Evolutionary conservation across 1,139 yeast genomes (phyloP), one percentile per base, ranked within the genome.

Genomic region (Candida smagusa): DNA sequence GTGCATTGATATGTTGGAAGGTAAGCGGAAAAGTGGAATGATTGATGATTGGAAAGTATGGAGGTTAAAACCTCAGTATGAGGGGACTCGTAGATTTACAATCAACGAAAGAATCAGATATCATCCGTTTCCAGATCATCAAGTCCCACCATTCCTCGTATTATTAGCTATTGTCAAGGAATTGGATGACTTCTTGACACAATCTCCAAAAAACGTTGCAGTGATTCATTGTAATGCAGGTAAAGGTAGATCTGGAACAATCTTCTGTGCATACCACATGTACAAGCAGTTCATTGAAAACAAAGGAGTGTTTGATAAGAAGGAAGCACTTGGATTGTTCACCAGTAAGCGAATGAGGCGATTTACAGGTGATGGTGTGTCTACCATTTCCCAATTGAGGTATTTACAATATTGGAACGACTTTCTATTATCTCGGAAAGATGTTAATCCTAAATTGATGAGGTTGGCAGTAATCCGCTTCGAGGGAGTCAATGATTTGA

Each of bases 181-280:
- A 1, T 72, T 90, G 7, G 62, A 70, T 34, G 46, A 49, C 1
- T 82, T 59, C 45, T 52, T 84, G 24, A 25, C 32, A 1, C 22
- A 43, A 2, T 47, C 49, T 4, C 53, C 54, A 0, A 41, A 55
- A 0, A 72, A 75, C 44, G 80, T 81, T 1, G 94, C 85, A 0
- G 74, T 89, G 0, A 59, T 90, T 7, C 97, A 92, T 54, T 92
- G 97, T 54, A 82, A 85, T 51, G 89, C 88, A 42, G 97, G 97
- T 0, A 90, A 88, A 56, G 97, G 97, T 0, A 65, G 97, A 25
- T 81, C 95, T 0, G 97, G 97, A 0, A 76, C 90, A 0, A 61
- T 87, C 3, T 74, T 77, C 2, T 79, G 89, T 48, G 87, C 90
- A 0, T 84, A 80, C 51, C 57, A 90, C 42, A 79, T 89, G 74